A percentile compares a stretch with the other conserved stretches of the same genome.
Evolutionary conservation across 345 rosid genomes (phyloP).

Genomic region (Rhizophora apiculata): DNA sequence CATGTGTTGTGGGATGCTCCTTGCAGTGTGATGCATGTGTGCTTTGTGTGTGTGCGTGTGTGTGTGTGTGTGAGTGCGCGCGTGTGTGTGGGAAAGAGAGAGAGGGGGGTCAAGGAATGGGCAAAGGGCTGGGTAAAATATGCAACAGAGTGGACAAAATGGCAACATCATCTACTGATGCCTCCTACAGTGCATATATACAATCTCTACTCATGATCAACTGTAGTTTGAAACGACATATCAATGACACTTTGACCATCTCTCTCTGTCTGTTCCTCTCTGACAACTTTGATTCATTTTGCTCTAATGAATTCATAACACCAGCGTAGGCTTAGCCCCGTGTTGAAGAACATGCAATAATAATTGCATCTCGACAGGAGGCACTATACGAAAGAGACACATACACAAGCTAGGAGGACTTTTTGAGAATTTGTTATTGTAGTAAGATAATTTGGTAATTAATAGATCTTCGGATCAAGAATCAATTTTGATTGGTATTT

Average conservation of each 20-base stretch:
- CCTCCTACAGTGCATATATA: conserved; percentile 29
- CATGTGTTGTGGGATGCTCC: background rate
- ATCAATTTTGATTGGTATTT: too few species aligned
- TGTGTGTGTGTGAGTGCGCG: background rate
- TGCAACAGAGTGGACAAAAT: conserved; percentile 32
- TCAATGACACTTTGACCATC: conserved; percentile 46
- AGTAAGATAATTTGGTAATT: too few species aligned
- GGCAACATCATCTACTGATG: conserved; percentile 32
- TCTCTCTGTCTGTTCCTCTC: conserved; percentile 18
- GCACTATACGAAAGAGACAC: too few species aligned
- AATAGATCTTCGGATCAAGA: too few species aligned
- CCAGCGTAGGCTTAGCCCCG: too few species aligned
- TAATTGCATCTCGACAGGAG: too few species aligned
- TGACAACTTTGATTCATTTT: conserved; percentile 14
- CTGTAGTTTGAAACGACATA: conserved; percentile 57
- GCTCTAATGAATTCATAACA: conserved; percentile 5
- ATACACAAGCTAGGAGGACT: too few species aligned
- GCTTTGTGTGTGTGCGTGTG: background rate
- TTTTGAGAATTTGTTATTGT: too few species aligned
- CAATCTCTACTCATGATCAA: conserved; percentile 26
- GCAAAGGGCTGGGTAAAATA: conserved; percentile 16
- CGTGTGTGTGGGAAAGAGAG: conserved; percentile 1
- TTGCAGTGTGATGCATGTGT: background rate
- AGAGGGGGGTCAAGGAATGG: background rate
- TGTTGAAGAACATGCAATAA: too few species aligned